A percentile compares a stretch with the other conserved stretches of the same genome.
phyloP scores from a whole-genome alignment of 805 yeast genomes.

The Ogataea pini region DNA sequence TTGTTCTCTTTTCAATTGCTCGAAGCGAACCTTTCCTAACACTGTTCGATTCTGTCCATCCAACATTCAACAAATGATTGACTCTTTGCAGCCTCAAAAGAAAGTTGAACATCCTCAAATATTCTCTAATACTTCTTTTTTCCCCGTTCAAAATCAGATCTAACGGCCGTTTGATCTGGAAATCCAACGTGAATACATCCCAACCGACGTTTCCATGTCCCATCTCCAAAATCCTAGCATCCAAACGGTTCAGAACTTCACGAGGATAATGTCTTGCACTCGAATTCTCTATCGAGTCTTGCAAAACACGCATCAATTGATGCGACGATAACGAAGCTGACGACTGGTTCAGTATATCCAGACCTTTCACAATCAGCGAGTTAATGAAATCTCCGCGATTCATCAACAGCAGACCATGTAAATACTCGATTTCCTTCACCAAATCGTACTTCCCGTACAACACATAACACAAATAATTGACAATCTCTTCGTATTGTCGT shows the following conservation, averaged over 20 bases:
- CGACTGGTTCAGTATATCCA: conserved; percentile 54
- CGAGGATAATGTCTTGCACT: conserved; percentile 44
- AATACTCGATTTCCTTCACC: conserved; percentile 54
- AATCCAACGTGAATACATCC: conserved; percentile 91
- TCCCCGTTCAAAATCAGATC: conserved; percentile 51
- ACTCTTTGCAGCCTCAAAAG: conserved; percentile 77
- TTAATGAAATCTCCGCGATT: conserved; percentile 84
- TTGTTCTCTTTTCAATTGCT: conserved; percentile 17
- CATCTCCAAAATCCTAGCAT: conserved; percentile 78
- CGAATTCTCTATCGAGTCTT: conserved; percentile 60
- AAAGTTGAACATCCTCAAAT: conserved; percentile 80
- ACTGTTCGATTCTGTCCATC: conserved; percentile 46
- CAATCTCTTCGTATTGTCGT: conserved; percentile 52
- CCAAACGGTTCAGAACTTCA: conserved; percentile 55
- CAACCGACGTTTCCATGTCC: conserved; percentile 77
- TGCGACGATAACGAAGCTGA: conserved; percentile 65
- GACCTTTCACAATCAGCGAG: conserved; percentile 56
- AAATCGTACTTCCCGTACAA: conserved; percentile 52
- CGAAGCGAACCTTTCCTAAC: conserved; percentile 32
- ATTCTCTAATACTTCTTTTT: conserved; percentile 46
- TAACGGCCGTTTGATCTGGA: conserved; percentile 52
- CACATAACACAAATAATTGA: conserved; percentile 50
- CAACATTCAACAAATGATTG: conserved; percentile 47
- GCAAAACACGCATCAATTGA: conserved; percentile 62
- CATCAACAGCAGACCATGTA: conserved; percentile 69